Conservation (phyloP, 225 moss, liverwort and hornwort species). For the Thuidium tamariscinum region DNA sequence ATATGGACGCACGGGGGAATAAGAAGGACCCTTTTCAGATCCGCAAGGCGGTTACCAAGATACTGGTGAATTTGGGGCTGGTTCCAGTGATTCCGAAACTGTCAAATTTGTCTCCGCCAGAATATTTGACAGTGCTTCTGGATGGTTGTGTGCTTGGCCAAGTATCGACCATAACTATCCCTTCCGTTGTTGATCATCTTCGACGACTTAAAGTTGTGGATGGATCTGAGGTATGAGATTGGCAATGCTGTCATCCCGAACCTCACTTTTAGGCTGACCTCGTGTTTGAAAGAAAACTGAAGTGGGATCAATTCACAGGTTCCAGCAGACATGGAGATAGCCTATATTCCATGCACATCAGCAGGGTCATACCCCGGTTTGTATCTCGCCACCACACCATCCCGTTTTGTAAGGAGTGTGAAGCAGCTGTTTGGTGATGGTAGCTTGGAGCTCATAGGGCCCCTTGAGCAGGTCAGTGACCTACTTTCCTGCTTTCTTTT, state of each 20-base stretch:
- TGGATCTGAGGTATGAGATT: conserved; percentile 46
- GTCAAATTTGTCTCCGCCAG: conserved; percentile 57
- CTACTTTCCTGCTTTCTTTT: background rate
- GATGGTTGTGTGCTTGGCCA: conserved; percentile 81
- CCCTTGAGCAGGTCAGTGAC: conserved; percentile 75
- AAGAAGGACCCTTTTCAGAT: conserved; percentile 54
- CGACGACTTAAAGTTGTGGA: conserved; percentile 72
- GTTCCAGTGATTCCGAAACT: conserved; percentile 65
- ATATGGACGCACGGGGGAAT: conserved; percentile 67
- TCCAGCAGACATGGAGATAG: conserved; percentile 81
- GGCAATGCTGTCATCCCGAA: background rate
- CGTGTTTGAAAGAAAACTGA: background rate
- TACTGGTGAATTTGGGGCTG: conserved; percentile 64
- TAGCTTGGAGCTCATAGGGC: conserved; percentile 69
- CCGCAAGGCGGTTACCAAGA: conserved; percentile 57
- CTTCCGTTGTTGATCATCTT: conserved; percentile 53
- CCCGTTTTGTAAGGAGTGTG: conserved; percentile 68
- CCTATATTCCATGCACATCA: conserved; percentile 75
- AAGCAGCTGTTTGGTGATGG: conserved; percentile 52
- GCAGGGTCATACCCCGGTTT: conserved; percentile 86
- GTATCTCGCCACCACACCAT: conserved; percentile 69
- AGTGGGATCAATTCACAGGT: conserved; percentile 37
- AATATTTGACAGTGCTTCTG: conserved; percentile 60
- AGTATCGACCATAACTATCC: conserved; percentile 31
- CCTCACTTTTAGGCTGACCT: background rate